These are phyloP conservation scores for Ogataea methanolica DNA, from an alignment of 805 yeast genomes.

Conservation along the genomic window DNA sequence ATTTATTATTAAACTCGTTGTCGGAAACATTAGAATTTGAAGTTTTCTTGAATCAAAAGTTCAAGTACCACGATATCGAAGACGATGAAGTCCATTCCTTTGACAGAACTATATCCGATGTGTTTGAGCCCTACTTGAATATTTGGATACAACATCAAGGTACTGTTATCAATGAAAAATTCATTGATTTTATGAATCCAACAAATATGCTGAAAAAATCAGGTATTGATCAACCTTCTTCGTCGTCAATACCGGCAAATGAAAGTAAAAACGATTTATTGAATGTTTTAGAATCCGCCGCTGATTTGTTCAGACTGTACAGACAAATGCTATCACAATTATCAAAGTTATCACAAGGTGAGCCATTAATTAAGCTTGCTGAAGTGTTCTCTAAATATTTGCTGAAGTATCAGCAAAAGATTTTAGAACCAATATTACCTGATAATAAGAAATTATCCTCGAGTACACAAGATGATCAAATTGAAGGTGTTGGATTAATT, in stretches of 20 bases:
- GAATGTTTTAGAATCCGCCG: slow-evolving; percentile 78
- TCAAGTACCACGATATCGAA: slow-evolving; percentile 38
- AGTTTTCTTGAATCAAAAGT: slow-evolving; percentile 58
- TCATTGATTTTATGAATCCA: slow-evolving; percentile 59
- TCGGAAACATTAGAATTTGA: slow-evolving; percentile 85
- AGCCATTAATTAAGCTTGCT: slow-evolving; percentile 45
- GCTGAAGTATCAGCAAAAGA: slow-evolving; percentile 48
- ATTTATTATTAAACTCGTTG: slow-evolving; percentile 61
- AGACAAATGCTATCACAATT: slow-evolving; percentile 70
- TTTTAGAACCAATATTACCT: slow-evolving; percentile 48
- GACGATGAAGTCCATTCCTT: slow-evolving; percentile 29
- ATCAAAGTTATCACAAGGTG: slow-evolving; percentile 51
- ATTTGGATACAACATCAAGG: slow-evolving; percentile 89
- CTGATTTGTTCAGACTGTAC: slow-evolving; percentile 78
- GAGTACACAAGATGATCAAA: slow-evolving; percentile 33
- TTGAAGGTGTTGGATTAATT: slow-evolving; percentile 61
- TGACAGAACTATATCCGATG: slow-evolving; percentile 47
- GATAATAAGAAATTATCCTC: slow-evolving; percentile 26
- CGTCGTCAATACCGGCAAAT: no score
- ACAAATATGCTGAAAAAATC: slow-evolving; percentile 44
- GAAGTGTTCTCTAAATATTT: slow-evolving; percentile 64
- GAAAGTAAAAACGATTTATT: slow-evolving; percentile 32
- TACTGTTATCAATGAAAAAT: slow-evolving; percentile 50
- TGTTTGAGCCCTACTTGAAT: slow-evolving; percentile 80
- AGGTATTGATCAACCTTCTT: slow-evolving; percentile 25